Evolutionary conservation across 345 rosid species (phyloP).

Genomic region (Lumnitzera racemosa): DNA sequence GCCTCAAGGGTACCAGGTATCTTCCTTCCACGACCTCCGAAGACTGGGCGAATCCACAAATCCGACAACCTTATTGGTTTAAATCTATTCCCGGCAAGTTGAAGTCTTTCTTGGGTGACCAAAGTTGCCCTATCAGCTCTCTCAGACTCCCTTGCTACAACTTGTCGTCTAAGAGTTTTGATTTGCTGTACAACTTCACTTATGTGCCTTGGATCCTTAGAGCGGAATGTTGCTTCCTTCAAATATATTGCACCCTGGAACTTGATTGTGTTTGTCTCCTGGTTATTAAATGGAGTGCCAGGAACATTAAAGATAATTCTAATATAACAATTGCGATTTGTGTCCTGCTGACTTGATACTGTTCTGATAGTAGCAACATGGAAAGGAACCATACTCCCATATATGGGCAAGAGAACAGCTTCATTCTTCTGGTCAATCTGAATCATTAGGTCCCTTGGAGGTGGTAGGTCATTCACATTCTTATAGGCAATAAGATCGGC

Average conservation of each 20-base stretch:
- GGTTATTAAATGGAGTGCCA: constrained; percentile 79
- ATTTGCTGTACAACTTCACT: constrained; percentile 81
- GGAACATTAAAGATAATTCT: constrained; percentile 80
- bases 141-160: constrained; percentile 79
- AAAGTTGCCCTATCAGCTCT: constrained; percentile 89
- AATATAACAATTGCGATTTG: constrained; percentile 70
- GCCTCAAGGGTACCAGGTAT: constrained; percentile 82
- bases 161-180: constrained; percentile 73
- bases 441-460: constrained; percentile 65
- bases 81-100: constrained; percentile 71
- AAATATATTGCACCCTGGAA: constrained; percentile 66
- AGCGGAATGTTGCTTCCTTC: constrained; percentile 81
- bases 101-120: constrained; percentile 85
- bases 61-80: constrained; percentile 79
- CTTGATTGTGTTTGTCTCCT: constrained; percentile 60
- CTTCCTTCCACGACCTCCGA: constrained; percentile 91
- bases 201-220: constrained; percentile 87
- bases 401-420: constrained; percentile 75
- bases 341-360: constrained; percentile 86
- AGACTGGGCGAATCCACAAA: constrained; percentile 82
- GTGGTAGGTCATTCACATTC: constrained; percentile 76
- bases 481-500: constrained; percentile 81
- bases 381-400: constrained; percentile 87
- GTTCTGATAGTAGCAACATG: constrained; percentile 87
- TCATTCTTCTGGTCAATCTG: constrained; percentile 86